Percentiles rank a stretch among this genome's conserved stretches.
phyloP scores from a whole-genome alignment of 495 filamentous ascomycete genomes.

The Jackrogersella minutella region DNA sequence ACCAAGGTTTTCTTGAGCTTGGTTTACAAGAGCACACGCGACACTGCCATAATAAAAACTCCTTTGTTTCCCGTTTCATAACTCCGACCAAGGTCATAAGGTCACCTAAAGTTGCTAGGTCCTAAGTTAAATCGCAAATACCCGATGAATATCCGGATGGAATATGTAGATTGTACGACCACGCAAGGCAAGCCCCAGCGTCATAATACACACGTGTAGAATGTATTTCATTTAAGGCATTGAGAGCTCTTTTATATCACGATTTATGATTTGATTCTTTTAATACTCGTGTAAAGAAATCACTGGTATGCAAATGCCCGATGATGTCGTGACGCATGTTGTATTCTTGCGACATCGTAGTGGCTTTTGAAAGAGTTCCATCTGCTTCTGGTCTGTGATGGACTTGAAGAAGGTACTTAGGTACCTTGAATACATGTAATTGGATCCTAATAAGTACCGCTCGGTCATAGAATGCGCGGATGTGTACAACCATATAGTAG shows the following conservation, averaged over 20 bases:
- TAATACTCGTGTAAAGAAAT: neutral
- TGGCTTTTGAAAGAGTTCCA: conserved; percentile 3
- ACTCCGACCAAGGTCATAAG: conserved; percentile 13
- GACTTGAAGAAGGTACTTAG: too few species aligned
- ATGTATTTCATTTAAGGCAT: neutral
- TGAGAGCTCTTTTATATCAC: neutral
- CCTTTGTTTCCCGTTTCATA: conserved; percentile 25
- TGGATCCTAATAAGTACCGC: neutral
- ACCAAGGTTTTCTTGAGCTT: neutral
- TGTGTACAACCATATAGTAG: neutral
- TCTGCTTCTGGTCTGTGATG: too few species aligned
- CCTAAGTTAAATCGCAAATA: neutral
- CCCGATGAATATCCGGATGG: conserved; percentile 14
- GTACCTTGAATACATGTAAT: too few species aligned
- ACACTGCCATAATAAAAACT: conserved; percentile 19
- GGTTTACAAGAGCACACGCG: conserved; percentile 20
- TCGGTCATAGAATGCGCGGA: neutral
- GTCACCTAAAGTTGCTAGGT: conserved; percentile 2
- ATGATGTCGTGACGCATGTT: conserved; percentile 35
- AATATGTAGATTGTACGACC: too few species aligned
- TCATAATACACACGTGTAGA: neutral
- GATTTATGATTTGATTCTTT: conserved; percentile 6
- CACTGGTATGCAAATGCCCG: conserved; percentile 7
- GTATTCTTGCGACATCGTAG: conserved; percentile 33
- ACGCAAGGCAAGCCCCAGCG: too few species aligned